phyloP scores from a whole-genome alignment of 345 rosid species.

The Bruguiera sexangula region DNA sequence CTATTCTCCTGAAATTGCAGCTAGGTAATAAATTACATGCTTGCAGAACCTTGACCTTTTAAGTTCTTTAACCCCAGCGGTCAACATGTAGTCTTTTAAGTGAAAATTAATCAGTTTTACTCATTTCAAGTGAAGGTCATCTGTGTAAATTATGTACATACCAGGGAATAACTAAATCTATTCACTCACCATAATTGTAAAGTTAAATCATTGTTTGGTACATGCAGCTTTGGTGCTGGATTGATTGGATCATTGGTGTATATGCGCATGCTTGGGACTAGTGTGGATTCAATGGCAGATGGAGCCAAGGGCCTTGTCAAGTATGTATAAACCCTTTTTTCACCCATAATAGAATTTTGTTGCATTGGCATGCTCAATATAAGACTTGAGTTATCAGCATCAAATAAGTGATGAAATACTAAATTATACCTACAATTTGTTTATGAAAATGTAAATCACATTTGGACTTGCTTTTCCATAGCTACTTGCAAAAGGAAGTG shows the following conservation, averaged over 20 bases:
- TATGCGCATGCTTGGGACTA: slow-evolving; percentile 82
- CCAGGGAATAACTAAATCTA: background rate
- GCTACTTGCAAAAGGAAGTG: too few species aligned
- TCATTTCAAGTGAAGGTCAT: background rate
- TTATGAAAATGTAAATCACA: too few species aligned
- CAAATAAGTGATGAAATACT: too few species aligned
- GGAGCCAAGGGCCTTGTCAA: slow-evolving; percentile 78
- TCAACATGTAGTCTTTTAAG: background rate
- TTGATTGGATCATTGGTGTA: slow-evolving; percentile 73
- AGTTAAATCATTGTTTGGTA: slow-evolving; percentile 4
- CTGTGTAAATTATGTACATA: background rate
- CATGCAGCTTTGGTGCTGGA: slow-evolving; percentile 75
- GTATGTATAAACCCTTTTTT: slow-evolving; percentile 36
- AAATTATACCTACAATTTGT: too few species aligned
- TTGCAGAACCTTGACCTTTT: slow-evolving; percentile 2
- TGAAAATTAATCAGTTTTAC: slow-evolving; percentile 10
- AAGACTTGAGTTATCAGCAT: background rate
- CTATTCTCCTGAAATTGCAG: slow-evolving; percentile 82
- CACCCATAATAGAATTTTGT: background rate
- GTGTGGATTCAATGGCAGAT: slow-evolving; percentile 82
- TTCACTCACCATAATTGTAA: slow-evolving; percentile 7
- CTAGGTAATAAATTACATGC: slow-evolving; percentile 51
- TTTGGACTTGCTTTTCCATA: too few species aligned
- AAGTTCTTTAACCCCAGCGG: background rate
- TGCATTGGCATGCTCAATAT: background rate